Conservation (phyloP, 306 rosid genomes). For the Trichosanthes cucumerina region DNA sequence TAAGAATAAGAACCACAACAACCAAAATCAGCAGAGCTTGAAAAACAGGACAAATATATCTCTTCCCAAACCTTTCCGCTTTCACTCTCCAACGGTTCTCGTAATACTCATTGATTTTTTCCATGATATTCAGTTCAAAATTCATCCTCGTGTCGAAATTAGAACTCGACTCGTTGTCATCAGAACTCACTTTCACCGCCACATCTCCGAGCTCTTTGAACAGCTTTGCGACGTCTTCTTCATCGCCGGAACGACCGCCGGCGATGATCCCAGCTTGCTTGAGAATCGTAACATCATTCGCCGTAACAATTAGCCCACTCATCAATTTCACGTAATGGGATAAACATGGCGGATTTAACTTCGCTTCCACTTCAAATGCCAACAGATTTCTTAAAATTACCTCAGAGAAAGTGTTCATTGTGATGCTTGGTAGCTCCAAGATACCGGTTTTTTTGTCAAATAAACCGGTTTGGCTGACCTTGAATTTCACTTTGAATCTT, state of each 20-base stretch:
- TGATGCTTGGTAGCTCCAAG: neutral
- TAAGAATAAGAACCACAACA: neutral
- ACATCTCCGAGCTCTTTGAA: neutral
- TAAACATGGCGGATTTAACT: neutral
- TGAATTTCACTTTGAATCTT: neutral
- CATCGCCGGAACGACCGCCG: neutral
- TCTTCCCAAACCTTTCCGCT: neutral
- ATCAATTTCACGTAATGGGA: neutral
- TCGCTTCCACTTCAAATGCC: neutral
- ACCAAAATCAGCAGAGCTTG: neutral
- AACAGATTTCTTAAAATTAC: constrained; percentile 1
- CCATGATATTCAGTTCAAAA: neutral
- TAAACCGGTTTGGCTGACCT: neutral
- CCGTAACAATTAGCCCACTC: neutral
- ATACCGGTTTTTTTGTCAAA: neutral
- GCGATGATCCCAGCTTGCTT: neutral
- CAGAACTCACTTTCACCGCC: neutral
- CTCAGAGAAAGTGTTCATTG: neutral
- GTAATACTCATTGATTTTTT: neutral
- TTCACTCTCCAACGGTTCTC: neutral
- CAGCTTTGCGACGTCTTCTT: neutral
- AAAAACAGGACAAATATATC: neutral
- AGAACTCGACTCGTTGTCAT: neutral
- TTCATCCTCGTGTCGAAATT: neutral
- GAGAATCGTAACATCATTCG: neutral